A percentile compares a stretch with the other conserved stretches of the same genome.
phyloP scores from a whole-genome alignment of 345 rosid genomes.

The Populus alba region DNA sequence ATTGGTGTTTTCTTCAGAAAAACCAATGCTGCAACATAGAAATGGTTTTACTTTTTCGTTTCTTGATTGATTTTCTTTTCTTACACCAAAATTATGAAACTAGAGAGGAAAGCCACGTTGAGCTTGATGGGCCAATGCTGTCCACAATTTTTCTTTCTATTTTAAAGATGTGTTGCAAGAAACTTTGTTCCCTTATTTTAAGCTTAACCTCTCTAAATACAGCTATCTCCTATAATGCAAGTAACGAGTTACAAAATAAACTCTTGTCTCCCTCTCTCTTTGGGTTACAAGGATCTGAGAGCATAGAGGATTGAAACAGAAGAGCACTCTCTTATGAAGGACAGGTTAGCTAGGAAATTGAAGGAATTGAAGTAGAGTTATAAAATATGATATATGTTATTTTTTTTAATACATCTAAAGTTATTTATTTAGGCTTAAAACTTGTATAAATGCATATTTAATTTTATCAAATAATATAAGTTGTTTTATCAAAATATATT shows the following conservation, averaged over 20 bases:
- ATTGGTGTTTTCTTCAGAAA: not conserved
- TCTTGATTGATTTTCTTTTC: not conserved
- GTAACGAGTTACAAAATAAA: not conserved
- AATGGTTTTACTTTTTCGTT: not conserved
- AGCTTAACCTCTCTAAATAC: slow-evolving; percentile 32
- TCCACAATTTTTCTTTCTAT: slow-evolving; percentile 17
- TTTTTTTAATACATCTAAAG: too few relatives aligned
- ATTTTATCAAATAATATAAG: too few relatives aligned
- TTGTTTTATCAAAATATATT: too few relatives aligned
- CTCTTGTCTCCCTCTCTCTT: too few relatives aligned
- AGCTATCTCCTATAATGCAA: not conserved
- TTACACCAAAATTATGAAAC: slow-evolving; percentile 2
- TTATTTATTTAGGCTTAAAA: too few relatives aligned
- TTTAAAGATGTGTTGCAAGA: slow-evolving; percentile 18
- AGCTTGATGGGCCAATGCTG: slow-evolving; percentile 17
- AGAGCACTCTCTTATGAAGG: too few relatives aligned
- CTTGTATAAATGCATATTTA: too few relatives aligned
- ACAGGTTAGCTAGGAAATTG: too few relatives aligned
- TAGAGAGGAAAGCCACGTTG: not conserved
- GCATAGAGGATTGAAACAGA: too few relatives aligned
- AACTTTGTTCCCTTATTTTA: slow-evolving; percentile 36
- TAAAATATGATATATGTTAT: too few relatives aligned
- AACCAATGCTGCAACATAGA: not conserved
- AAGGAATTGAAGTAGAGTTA: too few relatives aligned
- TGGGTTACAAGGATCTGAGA: too few relatives aligned